A percentile compares a stretch with the other conserved stretches of the same genome.
Conservation (phyloP, 192 early-diverging fungal species). For the Coemansia sp. region DNA sequence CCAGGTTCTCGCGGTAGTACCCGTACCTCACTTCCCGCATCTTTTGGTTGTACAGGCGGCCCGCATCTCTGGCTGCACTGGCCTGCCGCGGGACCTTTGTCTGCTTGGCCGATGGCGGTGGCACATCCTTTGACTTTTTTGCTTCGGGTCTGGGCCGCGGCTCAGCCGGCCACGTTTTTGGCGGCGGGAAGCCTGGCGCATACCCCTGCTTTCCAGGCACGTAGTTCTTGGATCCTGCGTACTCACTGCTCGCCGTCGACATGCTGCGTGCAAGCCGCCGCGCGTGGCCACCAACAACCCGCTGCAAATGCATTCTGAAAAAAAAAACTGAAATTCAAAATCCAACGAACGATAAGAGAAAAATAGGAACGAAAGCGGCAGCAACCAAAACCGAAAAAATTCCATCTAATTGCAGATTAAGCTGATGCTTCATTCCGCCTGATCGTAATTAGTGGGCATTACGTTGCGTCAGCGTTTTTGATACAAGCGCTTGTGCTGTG, state of each 20-base stretch:
- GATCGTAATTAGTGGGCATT: neutral
- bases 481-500: neutral
- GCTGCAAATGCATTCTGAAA: constrained; percentile 3
- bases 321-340: neutral
- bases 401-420: neutral
- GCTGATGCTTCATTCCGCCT: too few species aligned
- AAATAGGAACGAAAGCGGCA: neutral
- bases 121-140: constrained; percentile 11
- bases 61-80: constrained; percentile 8
- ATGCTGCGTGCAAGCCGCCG: neutral
- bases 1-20: constrained; percentile 28
- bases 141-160: neutral
- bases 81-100: neutral
- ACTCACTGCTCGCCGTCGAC: constrained; percentile 6
- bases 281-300: neutral
- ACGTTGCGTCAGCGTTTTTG: neutral
- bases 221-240: constrained; percentile 38
- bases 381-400: too few species aligned
- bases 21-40: constrained; percentile 27
- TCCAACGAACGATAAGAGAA: neutral
- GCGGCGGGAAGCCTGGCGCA: constrained; percentile 52
- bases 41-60: constrained; percentile 23
- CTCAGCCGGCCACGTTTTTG: constrained; percentile 22
- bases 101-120: constrained; percentile 10
- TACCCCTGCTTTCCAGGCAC: constrained; percentile 49